Evolutionary conservation across 768 basidiomycete species (phyloP).

Genomic region (Nidula microcarpa): DNA sequence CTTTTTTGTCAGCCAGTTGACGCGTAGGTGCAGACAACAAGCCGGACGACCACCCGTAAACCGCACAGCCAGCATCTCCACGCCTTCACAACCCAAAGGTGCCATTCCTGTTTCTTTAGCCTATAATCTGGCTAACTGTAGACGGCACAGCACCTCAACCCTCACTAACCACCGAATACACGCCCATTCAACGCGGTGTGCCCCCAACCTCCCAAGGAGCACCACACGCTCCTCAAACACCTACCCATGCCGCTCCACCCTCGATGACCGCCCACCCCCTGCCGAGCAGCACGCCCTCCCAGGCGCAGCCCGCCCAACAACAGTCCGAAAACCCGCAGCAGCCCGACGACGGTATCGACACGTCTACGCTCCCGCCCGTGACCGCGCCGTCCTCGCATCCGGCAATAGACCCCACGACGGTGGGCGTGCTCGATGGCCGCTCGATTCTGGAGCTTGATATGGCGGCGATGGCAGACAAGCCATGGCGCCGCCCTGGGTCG

Average conservation of each 20-base stretch:
- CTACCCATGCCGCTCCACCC: slow-evolving; percentile 8
- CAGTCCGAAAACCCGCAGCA: slow-evolving; percentile 5
- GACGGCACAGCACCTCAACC: slow-evolving; percentile 38
- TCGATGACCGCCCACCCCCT: slow-evolving; percentile 8
- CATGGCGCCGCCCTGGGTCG: slow-evolving; percentile 89
- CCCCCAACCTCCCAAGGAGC: slow-evolving; percentile 21
- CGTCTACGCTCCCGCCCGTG: slow-evolving; percentile 60
- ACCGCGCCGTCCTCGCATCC: slow-evolving; percentile 80
- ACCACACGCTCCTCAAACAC: slow-evolving; percentile 9
- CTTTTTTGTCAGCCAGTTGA: neutral
- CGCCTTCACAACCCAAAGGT: slow-evolving; percentile 30
- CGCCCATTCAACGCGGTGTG: slow-evolving; percentile 63
- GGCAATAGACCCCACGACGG: slow-evolving; percentile 60
- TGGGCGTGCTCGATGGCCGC: slow-evolving; percentile 68
- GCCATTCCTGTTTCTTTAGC: neutral
- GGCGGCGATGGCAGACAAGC: slow-evolving; percentile 70
- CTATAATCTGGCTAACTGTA: neutral
- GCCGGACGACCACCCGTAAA: slow-evolving; percentile 23
- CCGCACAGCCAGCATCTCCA: slow-evolving; percentile 24
- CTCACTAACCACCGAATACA: slow-evolving; percentile 80
- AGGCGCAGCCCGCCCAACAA: slow-evolving; percentile 8
- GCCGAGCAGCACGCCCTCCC: slow-evolving; percentile 5
- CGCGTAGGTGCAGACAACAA: slow-evolving; percentile 25
- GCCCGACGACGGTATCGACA: slow-evolving; percentile 55
- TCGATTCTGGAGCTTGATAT: slow-evolving; percentile 87